Percentiles rank a stretch among this genome's conserved stretches.
phyloP scores from a whole-genome alignment of 768 basidiomycete genomes.

The Mrakia frigida region DNA sequence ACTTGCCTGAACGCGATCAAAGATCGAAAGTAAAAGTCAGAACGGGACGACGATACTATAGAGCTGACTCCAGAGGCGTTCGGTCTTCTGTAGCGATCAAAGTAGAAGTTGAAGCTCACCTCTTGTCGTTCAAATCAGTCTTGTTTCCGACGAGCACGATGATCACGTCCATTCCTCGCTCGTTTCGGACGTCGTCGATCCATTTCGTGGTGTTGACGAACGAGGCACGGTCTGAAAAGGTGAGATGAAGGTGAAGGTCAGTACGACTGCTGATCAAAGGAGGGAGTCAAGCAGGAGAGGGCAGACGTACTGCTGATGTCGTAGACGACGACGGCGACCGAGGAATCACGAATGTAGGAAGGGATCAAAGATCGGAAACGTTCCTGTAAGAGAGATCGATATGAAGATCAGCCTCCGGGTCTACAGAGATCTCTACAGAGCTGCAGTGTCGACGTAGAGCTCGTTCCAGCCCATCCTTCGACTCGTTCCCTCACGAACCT shows the following conservation, averaged over 20 bases:
- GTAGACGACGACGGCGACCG: conserved; percentile 96
- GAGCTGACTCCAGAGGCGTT: too few relatives aligned
- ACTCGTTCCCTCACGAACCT: background rate
- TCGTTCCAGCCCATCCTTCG: background rate
- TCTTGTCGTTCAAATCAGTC: conserved; percentile 96
- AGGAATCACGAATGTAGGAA: conserved; percentile 97
- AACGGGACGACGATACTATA: too few relatives aligned
- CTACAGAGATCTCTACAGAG: background rate
- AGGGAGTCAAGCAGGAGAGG: background rate
- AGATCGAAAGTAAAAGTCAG: background rate
- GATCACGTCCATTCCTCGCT: conserved; percentile 94
- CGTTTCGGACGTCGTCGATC: conserved; percentile 98
- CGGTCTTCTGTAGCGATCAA: too few relatives aligned
- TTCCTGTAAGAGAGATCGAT: conserved; percentile 55
- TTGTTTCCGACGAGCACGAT: conserved; percentile 98
- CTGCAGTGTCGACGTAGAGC: background rate
- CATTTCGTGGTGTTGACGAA: conserved; percentile 97
- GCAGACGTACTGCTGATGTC: conserved; percentile 85
- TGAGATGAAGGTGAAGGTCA: background rate
- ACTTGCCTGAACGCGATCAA: conserved; percentile 65
- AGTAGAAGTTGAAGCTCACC: conserved; percentile 53
- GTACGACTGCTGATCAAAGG: background rate
- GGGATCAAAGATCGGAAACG: conserved; percentile 96
- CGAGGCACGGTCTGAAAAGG: conserved; percentile 75
- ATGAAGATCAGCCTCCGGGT: background rate